Percentiles rank a stretch among this genome's conserved stretches.
Evolutionary conservation across 2,329 filamentous ascomycete genomes (phyloP).

Genomic region (Juglanconis oblonga): DNA sequence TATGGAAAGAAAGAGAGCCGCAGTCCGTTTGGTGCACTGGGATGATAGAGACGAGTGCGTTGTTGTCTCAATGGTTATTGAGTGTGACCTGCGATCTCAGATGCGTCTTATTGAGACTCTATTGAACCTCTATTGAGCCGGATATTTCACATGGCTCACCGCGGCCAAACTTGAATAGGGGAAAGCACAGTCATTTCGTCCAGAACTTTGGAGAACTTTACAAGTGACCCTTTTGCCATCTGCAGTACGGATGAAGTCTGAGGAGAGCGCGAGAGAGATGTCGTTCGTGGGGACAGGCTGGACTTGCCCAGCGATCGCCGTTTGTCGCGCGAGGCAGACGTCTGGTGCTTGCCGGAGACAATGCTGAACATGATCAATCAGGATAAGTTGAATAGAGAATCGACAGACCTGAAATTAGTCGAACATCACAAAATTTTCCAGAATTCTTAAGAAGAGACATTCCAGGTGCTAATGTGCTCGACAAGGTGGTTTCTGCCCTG

Average conservation of each 20-base stretch:
- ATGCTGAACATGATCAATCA: neutral
- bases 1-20: conserved; percentile 7
- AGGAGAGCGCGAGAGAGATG: too few species aligned
- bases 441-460: too few species aligned
- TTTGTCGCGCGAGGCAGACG: neutral
- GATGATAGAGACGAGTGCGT: neutral
- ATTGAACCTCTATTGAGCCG: neutral
- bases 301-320: too few species aligned
- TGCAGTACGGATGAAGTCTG: too few species aligned
- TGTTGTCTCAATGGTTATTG: conserved; percentile 10
- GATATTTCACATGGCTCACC: neutral
- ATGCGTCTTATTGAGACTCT: neutral
- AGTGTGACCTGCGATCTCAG: neutral
- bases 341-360: neutral
- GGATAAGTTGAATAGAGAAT: neutral
- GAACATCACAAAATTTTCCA: too few species aligned
- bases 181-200: neutral
- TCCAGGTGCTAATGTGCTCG: neutral
- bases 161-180: neutral
- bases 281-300: too few species aligned
- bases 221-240: too few species aligned
- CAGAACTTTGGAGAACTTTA: neutral
- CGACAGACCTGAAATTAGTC: neutral
- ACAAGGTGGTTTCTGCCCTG: too few species aligned
- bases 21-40: neutral